These are phyloP conservation scores for Clonostachys rhizophaga DNA, from an alignment of 2,329 filamentous ascomycete genomes.

Conservation along the genomic window DNA sequence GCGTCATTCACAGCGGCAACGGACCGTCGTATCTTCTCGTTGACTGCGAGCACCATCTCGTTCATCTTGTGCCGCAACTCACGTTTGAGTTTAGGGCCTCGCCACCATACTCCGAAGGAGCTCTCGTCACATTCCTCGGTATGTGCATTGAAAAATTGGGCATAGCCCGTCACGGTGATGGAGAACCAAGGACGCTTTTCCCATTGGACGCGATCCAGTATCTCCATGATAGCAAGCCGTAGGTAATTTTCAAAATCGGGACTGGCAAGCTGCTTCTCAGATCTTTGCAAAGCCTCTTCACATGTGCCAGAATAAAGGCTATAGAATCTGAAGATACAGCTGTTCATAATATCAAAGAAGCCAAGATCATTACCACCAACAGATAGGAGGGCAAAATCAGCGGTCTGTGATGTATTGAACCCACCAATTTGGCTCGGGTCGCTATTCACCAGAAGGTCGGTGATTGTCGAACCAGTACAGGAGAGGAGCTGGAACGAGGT, in stretches of 20 bases:
- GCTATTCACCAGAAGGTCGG: slow-evolving; percentile 28
- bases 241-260: slow-evolving; percentile 31
- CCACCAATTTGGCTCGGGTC: slow-evolving; percentile 32
- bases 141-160: slow-evolving; percentile 39
- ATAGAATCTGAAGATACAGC: slow-evolving; percentile 44
- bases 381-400: slow-evolving; percentile 39
- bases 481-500: slow-evolving; percentile 37
- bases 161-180: slow-evolving; percentile 41
- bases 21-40: slow-evolving; percentile 28
- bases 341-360: slow-evolving; percentile 44
- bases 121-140: slow-evolving; percentile 35
- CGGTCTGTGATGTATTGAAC: slow-evolving; percentile 27
- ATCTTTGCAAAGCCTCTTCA: slow-evolving; percentile 26
- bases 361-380: slow-evolving; percentile 43
- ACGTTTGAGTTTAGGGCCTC: slow-evolving; percentile 31
- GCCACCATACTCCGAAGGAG: slow-evolving; percentile 40
- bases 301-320: slow-evolving; percentile 41
- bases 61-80: slow-evolving; percentile 34
- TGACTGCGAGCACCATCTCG: slow-evolving; percentile 33
- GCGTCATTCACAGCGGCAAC: slow-evolving; percentile 27
- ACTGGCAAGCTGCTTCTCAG: slow-evolving; percentile 23
- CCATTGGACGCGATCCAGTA: slow-evolving; percentile 36
- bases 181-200: slow-evolving; percentile 35
- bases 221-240: slow-evolving; percentile 31
- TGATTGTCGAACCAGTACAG: slow-evolving; percentile 37